Conservation (phyloP, 2,329 filamentous ascomycete genomes). For the Pyrenophora teres region DNA sequence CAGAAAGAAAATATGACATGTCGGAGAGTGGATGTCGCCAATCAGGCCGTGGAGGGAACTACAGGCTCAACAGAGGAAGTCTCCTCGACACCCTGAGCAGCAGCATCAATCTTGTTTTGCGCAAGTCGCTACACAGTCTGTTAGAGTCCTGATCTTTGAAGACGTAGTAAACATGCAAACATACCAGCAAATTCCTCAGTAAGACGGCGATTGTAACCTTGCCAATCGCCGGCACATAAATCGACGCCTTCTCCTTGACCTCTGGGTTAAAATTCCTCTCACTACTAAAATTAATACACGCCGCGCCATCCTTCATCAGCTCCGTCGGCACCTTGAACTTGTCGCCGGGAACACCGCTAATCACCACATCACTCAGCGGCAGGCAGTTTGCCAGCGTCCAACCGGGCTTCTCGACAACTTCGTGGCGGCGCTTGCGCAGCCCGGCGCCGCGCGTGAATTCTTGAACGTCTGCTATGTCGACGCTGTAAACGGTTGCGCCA, state of each 20-base stretch:
- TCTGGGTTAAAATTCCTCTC: constrained; percentile 90
- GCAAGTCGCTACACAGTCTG: constrained; percentile 46
- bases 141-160: constrained; percentile 29
- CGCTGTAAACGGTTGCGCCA: constrained; percentile 91
- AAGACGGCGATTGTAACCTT: constrained; percentile 96
- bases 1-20: constrained; percentile 11
- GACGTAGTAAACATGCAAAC: constrained; percentile 40
- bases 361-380: constrained; percentile 89
- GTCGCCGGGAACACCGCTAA: constrained; percentile 87
- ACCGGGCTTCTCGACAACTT: constrained; percentile 80
- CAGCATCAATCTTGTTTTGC: constrained; percentile 48
- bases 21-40: neutral
- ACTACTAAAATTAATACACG: constrained; percentile 99
- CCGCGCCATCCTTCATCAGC: constrained; percentile 82
- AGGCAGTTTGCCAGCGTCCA: constrained; percentile 81
- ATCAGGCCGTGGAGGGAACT: constrained; percentile 8
- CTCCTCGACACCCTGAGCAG: constrained; percentile 29
- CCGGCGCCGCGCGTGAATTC: constrained; percentile 89
- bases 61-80: constrained; percentile 26
- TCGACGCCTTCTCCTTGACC: constrained; percentile 92
- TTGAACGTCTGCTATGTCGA: constrained; percentile 90
- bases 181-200: constrained; percentile 83
- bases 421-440: constrained; percentile 81
- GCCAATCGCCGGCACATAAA: constrained; percentile 95
- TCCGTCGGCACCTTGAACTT: constrained; percentile 87